phyloP scores from a whole-genome alignment of 495 filamentous ascomycete genomes.

The Annulohypoxylon nitens region DNA sequence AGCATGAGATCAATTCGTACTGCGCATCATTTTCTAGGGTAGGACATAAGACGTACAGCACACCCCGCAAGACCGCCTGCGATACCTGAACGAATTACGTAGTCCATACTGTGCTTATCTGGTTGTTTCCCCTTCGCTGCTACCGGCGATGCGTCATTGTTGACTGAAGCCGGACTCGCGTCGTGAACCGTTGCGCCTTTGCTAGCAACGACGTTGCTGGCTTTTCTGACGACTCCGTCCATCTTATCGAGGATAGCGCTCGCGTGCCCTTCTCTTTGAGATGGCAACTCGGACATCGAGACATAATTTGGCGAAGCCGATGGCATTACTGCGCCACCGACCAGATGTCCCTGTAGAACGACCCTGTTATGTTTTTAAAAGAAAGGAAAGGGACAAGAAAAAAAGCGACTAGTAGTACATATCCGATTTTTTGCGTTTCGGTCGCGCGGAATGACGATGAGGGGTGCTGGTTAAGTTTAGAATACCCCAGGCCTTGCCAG shows the following conservation, averaged over 20 bases:
- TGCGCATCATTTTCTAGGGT: not conserved
- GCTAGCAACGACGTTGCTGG: conserved; percentile 40
- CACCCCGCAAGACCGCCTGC: conserved; percentile 92
- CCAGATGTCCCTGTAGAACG: conserved; percentile 23
- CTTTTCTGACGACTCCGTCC: conserved; percentile 44
- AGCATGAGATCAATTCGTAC: not conserved
- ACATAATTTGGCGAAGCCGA: conserved; percentile 63
- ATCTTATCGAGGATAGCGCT: conserved; percentile 44
- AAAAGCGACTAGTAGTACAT: conserved; percentile 32
- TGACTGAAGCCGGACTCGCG: conserved; percentile 46
- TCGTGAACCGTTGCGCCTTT: conserved; percentile 34
- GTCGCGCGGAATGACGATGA: conserved; percentile 19
- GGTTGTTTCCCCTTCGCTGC: conserved; percentile 52
- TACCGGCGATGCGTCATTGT: conserved; percentile 57
- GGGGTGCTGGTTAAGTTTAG: conserved; percentile 22
- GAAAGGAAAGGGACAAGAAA: not conserved
- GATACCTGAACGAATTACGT: conserved; percentile 81
- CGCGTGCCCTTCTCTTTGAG: conserved; percentile 53
- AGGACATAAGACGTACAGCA: conserved; percentile 69
- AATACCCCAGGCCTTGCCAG: not conserved
- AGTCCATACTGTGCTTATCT: conserved; percentile 82
- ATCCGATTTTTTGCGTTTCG: conserved; percentile 8
- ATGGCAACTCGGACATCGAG: conserved; percentile 59
- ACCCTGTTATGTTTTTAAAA: not conserved
- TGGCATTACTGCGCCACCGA: conserved; percentile 61